A percentile compares a stretch with the other conserved stretches of the same genome.
These are phyloP conservation scores for Yarrowia divulgata DNA, from an alignment of 805 yeast genomes.

Conservation along the genomic window DNA sequence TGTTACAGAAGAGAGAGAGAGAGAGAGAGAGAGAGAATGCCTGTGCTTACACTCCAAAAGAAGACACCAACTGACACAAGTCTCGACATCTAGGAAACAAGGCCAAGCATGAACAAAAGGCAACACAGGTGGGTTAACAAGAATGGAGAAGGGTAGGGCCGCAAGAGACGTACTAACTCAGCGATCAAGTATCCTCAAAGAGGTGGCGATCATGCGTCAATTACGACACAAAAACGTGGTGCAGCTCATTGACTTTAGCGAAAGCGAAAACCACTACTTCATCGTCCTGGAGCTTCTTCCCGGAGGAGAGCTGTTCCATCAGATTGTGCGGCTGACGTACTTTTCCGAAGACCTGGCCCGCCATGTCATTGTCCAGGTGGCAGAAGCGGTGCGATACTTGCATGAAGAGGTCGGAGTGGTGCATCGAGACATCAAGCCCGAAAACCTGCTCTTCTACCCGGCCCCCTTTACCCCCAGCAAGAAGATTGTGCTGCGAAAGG, in stretches of 20 bases:
- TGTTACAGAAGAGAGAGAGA: slow-evolving; percentile 34
- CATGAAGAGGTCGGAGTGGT: slow-evolving; percentile 76
- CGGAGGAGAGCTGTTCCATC: slow-evolving; percentile 84
- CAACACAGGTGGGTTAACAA: slow-evolving; percentile 22
- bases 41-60: not conserved
- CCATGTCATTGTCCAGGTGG: slow-evolving; percentile 76
- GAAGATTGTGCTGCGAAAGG: slow-evolving; percentile 49
- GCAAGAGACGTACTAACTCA: slow-evolving; percentile 25
- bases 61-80: slow-evolving; percentile 24
- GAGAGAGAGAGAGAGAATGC: not conserved
- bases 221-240: slow-evolving; percentile 68
- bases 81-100: slow-evolving; percentile 25
- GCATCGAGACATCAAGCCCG: slow-evolving; percentile 85
- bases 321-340: slow-evolving; percentile 78
- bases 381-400: slow-evolving; percentile 70
- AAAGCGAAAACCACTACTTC: slow-evolving; percentile 62
- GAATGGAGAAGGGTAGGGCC: too few species aligned
- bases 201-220: slow-evolving; percentile 74
- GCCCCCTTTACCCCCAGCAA: slow-evolving; percentile 55
- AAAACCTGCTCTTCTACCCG: slow-evolving; percentile 70
- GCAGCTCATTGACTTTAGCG: slow-evolving; percentile 61
- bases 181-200: slow-evolving; percentile 67
- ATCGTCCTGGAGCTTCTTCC: slow-evolving; percentile 70
- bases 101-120: slow-evolving; percentile 22
- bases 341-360: slow-evolving; percentile 75